Percentiles rank a stretch among this genome's conserved stretches.
Evolutionary conservation across 2,329 filamentous ascomycete genomes (phyloP).

Genomic region (Cladobotryum mycophilum): DNA sequence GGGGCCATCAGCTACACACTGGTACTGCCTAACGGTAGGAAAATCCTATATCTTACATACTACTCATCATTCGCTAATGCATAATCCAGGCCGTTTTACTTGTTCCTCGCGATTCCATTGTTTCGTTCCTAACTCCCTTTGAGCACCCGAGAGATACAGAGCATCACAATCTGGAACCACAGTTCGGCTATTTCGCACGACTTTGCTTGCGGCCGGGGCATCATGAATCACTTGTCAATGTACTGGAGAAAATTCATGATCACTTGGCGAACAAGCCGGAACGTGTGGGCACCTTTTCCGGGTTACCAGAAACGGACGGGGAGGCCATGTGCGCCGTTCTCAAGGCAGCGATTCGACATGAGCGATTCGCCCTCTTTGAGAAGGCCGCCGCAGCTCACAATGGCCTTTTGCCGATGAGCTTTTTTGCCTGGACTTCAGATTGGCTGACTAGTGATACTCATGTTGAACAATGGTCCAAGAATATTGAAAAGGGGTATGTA

Average conservation of each 20-base stretch:
- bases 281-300: too few relatives aligned
- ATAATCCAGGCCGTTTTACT: too few relatives aligned
- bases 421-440: constrained; percentile 12
- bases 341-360: constrained; percentile 7
- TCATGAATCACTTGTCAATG: not conserved
- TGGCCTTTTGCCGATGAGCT: not conserved
- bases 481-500: not conserved
- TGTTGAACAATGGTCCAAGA: constrained; percentile 3
- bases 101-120: constrained; percentile 14
- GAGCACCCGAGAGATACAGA: not conserved
- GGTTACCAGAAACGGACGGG: too few relatives aligned
- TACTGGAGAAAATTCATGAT: not conserved
- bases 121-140: constrained; percentile 9
- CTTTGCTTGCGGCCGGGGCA: too few relatives aligned
- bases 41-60: too few relatives aligned
- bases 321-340: constrained; percentile 4
- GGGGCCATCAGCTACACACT: too few relatives aligned
- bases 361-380: constrained; percentile 8
- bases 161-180: not conserved
- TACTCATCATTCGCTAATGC: too few relatives aligned
- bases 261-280: too few relatives aligned
- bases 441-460: constrained; percentile 4
- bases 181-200: not conserved
- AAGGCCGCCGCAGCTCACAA: constrained; percentile 1
- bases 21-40: too few relatives aligned